Conservation (phyloP, 441 rosid species). For the Aquilaria agallochum region DNA sequence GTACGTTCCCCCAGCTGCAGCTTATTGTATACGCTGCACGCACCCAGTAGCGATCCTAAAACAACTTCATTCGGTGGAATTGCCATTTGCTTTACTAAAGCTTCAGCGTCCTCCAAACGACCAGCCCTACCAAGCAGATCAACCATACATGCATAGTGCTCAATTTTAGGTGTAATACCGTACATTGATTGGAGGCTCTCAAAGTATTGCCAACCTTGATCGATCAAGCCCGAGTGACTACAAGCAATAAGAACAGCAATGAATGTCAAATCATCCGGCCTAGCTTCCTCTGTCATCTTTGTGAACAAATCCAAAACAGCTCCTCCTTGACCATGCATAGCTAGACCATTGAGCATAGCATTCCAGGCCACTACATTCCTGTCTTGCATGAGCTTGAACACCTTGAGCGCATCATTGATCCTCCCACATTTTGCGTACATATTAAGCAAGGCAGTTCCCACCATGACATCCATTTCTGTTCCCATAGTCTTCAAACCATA, state of each 20-base stretch:
- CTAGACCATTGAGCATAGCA: slow-evolving; percentile 67
- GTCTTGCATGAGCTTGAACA: slow-evolving; percentile 42
- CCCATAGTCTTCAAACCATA: slow-evolving; percentile 53
- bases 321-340: slow-evolving; percentile 68
- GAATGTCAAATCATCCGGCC: slow-evolving; percentile 72
- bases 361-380: slow-evolving; percentile 86
- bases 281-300: slow-evolving; percentile 57
- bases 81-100: slow-evolving; percentile 55
- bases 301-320: slow-evolving; percentile 44
- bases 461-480: slow-evolving; percentile 47
- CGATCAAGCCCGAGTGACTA: slow-evolving; percentile 76
- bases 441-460: slow-evolving; percentile 71
- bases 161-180: slow-evolving; percentile 53
- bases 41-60: slow-evolving; percentile 76
- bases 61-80: slow-evolving; percentile 78
- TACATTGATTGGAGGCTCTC: slow-evolving; percentile 30
- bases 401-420: slow-evolving; percentile 41
- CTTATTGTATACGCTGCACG: slow-evolving; percentile 61
- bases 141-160: slow-evolving; percentile 89
- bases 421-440: slow-evolving; percentile 87
- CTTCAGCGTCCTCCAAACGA: slow-evolving; percentile 66
- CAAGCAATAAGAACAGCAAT: slow-evolving; percentile 70
- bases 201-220: slow-evolving; percentile 52
- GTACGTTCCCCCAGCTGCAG: slow-evolving; percentile 48
- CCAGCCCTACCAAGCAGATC: slow-evolving; percentile 88